These are phyloP conservation scores for Pichia sp. DNA, from an alignment of 1,139 yeast genomes.

Conservation along the genomic window DNA sequence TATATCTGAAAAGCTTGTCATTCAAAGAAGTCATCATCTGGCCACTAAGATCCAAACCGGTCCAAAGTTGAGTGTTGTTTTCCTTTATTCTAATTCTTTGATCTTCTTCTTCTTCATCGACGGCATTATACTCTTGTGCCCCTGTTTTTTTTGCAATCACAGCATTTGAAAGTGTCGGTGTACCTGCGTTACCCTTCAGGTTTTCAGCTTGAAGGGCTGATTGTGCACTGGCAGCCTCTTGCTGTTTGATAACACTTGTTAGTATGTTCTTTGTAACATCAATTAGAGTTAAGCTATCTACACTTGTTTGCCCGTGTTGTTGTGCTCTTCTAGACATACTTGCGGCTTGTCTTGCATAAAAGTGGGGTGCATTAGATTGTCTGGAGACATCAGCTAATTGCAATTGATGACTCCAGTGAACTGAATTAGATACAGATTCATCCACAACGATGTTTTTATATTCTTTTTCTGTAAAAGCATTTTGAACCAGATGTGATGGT, in stretches of 20 bases:
- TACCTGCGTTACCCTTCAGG: constrained; percentile 12
- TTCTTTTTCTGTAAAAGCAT: constrained; percentile 17
- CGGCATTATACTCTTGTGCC: constrained; percentile 32
- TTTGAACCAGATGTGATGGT: constrained; percentile 9
- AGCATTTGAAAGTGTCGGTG: constrained; percentile 17
- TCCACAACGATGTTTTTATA: constrained; percentile 33
- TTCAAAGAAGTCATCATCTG: constrained; percentile 71
- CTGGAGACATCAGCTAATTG: constrained; percentile 76
- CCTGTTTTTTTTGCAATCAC: constrained; percentile 18
- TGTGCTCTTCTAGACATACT: constrained; percentile 52
- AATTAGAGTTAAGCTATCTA: constrained; percentile 34
- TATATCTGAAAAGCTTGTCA: constrained; percentile 70
- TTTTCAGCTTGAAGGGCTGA: constrained; percentile 8
- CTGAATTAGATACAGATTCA: constrained; percentile 37
- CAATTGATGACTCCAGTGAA: constrained; percentile 83
- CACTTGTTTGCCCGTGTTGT: constrained; percentile 11
- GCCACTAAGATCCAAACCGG: constrained; percentile 86
- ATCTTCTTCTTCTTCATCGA: constrained; percentile 72
- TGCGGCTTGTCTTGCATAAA: constrained; percentile 90
- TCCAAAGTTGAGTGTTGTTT: constrained; percentile 81
- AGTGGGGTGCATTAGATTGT: constrained; percentile 65
- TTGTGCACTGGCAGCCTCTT: constrained; percentile 13
- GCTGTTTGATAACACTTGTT: constrained; percentile 15
- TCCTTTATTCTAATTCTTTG: constrained; percentile 69
- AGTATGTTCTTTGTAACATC: constrained; percentile 51